Conservation (phyloP, 345 rosid species). For the Geranium rotundifolium region DNA sequence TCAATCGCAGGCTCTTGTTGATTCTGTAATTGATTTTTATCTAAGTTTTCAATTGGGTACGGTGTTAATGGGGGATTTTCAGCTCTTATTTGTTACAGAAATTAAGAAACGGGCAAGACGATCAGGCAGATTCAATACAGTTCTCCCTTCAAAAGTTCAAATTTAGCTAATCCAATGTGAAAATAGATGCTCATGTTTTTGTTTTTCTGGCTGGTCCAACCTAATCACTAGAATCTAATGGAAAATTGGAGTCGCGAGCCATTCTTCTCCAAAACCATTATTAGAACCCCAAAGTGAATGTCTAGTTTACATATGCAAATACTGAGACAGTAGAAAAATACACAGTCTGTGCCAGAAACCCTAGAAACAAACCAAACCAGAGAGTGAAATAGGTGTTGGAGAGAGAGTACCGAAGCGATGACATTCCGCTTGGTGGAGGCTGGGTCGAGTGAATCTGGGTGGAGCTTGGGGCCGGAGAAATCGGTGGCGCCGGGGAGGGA, state of each 20-base stretch:
- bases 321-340: not conserved
- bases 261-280: not conserved
- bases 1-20: no score
- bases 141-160: no score
- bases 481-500: slow-evolving; percentile 30
- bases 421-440: slow-evolving; percentile 49
- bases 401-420: slow-evolving; percentile 50
- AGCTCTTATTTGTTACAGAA: no score
- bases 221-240: not conserved
- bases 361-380: not conserved
- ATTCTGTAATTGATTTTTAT: no score
- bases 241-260: not conserved
- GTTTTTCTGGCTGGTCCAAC: no score
- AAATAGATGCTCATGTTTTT: no score
- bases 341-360: not conserved
- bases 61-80: no score
- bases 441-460: slow-evolving; percentile 34
- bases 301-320: no score
- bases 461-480: slow-evolving; percentile 41
- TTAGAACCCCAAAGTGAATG: not conserved
- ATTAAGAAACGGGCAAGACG: no score
- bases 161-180: no score
- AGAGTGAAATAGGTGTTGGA: not conserved
- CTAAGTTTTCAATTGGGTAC: no score
- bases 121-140: no score